Evolutionary conservation across 2,329 filamentous ascomycete genomes (phyloP), one percentile per base, ranked within the genome.

Genomic region (Hysterium pulicare): DNA sequence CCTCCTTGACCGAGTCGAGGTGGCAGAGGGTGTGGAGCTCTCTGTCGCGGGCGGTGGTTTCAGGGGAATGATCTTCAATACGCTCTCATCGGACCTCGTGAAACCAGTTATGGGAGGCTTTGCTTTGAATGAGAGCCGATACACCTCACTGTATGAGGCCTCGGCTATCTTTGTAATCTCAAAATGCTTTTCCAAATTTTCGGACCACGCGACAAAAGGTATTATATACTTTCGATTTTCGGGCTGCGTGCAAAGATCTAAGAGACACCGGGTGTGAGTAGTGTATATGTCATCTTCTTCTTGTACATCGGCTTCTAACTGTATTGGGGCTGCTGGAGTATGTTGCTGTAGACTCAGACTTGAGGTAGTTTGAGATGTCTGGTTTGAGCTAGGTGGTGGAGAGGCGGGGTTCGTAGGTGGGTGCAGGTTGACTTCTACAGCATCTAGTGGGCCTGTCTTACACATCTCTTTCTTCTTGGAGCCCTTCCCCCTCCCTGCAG

Each of bases 91-190:
- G 17, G 56, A 54, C 15, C 45, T 51, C 13, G 59, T 53, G 24
- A 66, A 51, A 11, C 54, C 55, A 4, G 49, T 44, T 5, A 51
- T 43, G 32, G 51, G 42, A n/a, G 26, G 22, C 11, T 10, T 19
- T 19, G 46, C 49, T 31, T 59, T 57, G 2, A 71, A 58, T 6
- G 68, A 72, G 46, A 83, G 64, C 10, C 80, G 77, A 58, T 83
- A 84, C 3, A 85, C 81, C 55, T 84, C 81, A 41, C 79, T 79
- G 54, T 82, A 85, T 1, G 80, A 82, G 2, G 82, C 82, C 59
- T 85, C 81, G 7, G 80, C 81, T 26, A 85, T 76, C 51, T 85
- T 85, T 7, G 70, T 68, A 31, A 84, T 71, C 28, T 71, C 57
- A 48, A 77, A 76, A 44, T 70, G 61, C 5, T 61, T 55, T 11